These are phyloP conservation scores for Vanilla planifolia DNA, from an alignment of 106 monocot genomes.

Conservation along the genomic window DNA sequence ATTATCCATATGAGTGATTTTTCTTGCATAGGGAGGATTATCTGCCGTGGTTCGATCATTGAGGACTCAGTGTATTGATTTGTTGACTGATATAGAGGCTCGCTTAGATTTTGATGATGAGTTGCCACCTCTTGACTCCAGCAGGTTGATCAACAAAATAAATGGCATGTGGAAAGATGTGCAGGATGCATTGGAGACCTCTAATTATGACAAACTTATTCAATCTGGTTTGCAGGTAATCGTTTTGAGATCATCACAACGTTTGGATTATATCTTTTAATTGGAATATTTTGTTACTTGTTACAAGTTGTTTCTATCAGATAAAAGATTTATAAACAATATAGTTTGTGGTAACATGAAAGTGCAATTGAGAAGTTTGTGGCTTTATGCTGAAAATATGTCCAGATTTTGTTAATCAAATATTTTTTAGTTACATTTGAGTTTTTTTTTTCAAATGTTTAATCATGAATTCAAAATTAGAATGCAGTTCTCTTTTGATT, in stretches of 20 bases:
- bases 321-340: too few relatives aligned
- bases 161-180: slow-evolving; percentile 63
- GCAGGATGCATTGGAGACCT: slow-evolving; percentile 74
- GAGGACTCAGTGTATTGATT: slow-evolving; percentile 76
- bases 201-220: slow-evolving; percentile 84
- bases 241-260: neutral
- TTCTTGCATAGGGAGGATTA: slow-evolving; percentile 66
- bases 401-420: too few relatives aligned
- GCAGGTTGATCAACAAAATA: slow-evolving; percentile 43
- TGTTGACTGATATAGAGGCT: slow-evolving; percentile 91
- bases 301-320: too few relatives aligned
- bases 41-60: slow-evolving; percentile 69
- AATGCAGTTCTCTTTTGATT: too few relatives aligned
- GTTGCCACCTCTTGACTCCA: slow-evolving; percentile 56
- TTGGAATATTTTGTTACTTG: neutral
- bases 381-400: neutral
- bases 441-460: too few relatives aligned
- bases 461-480: too few relatives aligned
- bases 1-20: neutral
- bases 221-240: slow-evolving; percentile 91
- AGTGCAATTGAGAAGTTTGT: neutral
- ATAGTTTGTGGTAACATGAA: neutral
- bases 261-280: neutral
- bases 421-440: too few relatives aligned
- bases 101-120: slow-evolving; percentile 99